Evolutionary conservation across 768 basidiomycete species (phyloP).

Genomic region (Mycena epipterygia): DNA sequence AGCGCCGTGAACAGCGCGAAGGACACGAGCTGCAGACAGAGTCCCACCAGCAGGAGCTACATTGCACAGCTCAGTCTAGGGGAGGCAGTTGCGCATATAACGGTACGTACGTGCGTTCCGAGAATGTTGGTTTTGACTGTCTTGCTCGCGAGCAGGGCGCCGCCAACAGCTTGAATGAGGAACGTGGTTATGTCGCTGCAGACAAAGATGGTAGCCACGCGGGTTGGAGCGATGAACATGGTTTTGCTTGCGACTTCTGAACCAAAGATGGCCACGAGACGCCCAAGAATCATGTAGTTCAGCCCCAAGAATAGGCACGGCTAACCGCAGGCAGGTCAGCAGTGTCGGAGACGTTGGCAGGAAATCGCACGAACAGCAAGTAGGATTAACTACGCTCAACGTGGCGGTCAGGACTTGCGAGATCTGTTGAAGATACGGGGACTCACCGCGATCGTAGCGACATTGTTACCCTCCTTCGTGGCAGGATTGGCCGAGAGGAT

Average conservation of each 20-base stretch:
- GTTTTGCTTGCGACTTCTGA: background rate
- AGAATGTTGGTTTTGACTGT: background rate
- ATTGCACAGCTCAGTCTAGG: background rate
- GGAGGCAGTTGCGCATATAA: background rate
- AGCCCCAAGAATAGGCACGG: conserved; percentile 5
- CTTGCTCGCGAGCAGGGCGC: background rate
- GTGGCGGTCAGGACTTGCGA: background rate
- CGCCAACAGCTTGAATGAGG: conserved; percentile 1
- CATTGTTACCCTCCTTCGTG: background rate
- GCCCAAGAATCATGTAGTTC: conserved; percentile 21
- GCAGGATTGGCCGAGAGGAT: background rate
- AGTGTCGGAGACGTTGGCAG: too few relatives aligned
- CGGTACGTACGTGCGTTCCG: background rate
- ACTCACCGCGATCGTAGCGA: background rate
- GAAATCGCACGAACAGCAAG: background rate
- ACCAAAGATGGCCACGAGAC: background rate
- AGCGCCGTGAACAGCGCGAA: background rate
- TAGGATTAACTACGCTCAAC: background rate
- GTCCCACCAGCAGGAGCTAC: background rate
- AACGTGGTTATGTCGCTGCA: conserved; percentile 2
- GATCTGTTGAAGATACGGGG: background rate
- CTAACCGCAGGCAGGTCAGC: too few relatives aligned
- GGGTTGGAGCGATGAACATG: conserved; percentile 20
- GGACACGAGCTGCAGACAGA: background rate
- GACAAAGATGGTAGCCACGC: conserved; percentile 8